Percentiles rank a stretch among this genome's conserved stretches.
These are phyloP conservation scores for Macrolepiota albuminosa DNA, from an alignment of 768 basidiomycete genomes.

Conservation along the genomic window DNA sequence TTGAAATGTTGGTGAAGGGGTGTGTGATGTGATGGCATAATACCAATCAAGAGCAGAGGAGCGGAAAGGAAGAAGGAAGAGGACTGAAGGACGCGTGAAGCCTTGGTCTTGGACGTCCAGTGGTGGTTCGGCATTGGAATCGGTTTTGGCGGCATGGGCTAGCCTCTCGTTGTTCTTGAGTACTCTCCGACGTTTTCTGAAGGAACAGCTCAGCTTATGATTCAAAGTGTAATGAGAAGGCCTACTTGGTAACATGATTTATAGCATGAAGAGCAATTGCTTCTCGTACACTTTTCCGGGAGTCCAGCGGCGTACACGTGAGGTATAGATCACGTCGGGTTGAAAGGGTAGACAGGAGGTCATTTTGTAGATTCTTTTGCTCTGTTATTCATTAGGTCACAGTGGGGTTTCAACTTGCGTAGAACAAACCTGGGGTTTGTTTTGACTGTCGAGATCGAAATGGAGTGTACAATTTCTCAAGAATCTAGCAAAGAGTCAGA, in stretches of 20 bases:
- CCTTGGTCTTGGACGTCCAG: slow-evolving; percentile 93
- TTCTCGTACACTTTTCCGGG: slow-evolving; percentile 61
- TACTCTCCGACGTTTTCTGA: slow-evolving; percentile 83
- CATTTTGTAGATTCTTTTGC: slow-evolving; percentile 53
- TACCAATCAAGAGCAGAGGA: slow-evolving; percentile 84
- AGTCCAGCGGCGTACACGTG: slow-evolving; percentile 59
- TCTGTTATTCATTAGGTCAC: slow-evolving; percentile 27
- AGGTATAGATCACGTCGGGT: slow-evolving; percentile 76
- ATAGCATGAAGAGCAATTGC: slow-evolving; percentile 74
- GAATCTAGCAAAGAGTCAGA: slow-evolving; percentile 34
- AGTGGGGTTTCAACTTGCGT: not conserved
- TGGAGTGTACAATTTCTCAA: slow-evolving; percentile 50
- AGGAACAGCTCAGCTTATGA: slow-evolving; percentile 1
- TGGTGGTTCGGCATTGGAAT: slow-evolving; percentile 47
- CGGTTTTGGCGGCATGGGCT: slow-evolving; percentile 59
- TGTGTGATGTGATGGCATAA: slow-evolving; percentile 70
- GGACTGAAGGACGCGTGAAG: slow-evolving; percentile 92
- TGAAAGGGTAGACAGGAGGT: slow-evolving; percentile 60
- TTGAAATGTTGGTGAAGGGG: slow-evolving; percentile 67
- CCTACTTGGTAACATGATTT: slow-evolving; percentile 88
- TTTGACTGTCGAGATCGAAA: slow-evolving; percentile 53
- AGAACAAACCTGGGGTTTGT: slow-evolving; percentile 43
- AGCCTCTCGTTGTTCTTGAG: slow-evolving; percentile 94
- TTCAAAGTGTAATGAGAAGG: not conserved
- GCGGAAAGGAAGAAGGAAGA: slow-evolving; percentile 91